Base-by-base conservation (phyloP, 192 early-diverging fungal genomes). In the Rhizophagus prolifer region DNA sequence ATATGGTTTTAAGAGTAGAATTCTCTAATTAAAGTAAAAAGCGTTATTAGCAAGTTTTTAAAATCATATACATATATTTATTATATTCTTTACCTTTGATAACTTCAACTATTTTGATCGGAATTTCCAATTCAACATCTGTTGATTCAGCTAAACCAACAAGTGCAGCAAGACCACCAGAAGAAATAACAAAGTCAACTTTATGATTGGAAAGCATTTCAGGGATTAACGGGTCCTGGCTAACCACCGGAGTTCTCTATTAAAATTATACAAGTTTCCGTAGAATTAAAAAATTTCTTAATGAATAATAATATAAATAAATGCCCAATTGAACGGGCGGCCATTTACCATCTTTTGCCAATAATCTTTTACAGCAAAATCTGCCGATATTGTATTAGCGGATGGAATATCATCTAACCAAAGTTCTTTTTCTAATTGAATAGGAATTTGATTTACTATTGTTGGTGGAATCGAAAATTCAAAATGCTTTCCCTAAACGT, bases 121-220 rank as follows among this genome's bases (percentile, higher is more conserved):
- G 75, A 25, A 76, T 50, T n/a, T 76, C 65, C 16, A 65, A 58
- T 25, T 76, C 75, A 47, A 50, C 30, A 31, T 76, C 75, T 36
- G 64, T n/a, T 38, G 75, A 67, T 23, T 64, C 75, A 26, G 30
- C 23, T 26, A 76, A 36, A 58, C 44, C n/a, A 21, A 76, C 47
- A 28, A 76, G 46, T 9, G 75, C 64, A 59, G 25, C 3, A 9
- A 76, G 31, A 21, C 75, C 75, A 14, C 75, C 47, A 38, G 75
- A 76, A 9, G 75, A 76, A 28, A 76, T 76, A 12, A 76, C 75
- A 19, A 76, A 26, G 34, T 76, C 64, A 34, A 67, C 75, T 60
- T 65, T 58, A 58, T 63, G 62, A 30, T 76, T 21, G 19, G 26
- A n/a, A 30, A 67, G 46, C 47, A 76, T 76, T 58, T 3, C 9